These are phyloP conservation scores for Ascobolus immersus DNA, from an alignment of 495 filamentous ascomycete species.

Conservation along the genomic window DNA sequence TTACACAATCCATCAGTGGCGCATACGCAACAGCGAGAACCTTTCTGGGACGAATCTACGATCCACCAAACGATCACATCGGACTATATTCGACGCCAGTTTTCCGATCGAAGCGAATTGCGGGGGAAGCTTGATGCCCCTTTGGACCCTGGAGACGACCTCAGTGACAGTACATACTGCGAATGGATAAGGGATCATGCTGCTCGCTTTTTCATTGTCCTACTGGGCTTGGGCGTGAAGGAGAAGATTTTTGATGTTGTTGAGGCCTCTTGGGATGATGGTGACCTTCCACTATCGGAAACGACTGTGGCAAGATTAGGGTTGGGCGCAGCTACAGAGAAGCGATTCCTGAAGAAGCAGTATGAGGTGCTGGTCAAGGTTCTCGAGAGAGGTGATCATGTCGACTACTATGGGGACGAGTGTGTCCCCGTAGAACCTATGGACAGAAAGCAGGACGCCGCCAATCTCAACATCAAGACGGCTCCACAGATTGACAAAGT, in stretches of 20 bases:
- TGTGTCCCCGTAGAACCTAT: conserved; percentile 49
- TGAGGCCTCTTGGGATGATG: conserved; percentile 69
- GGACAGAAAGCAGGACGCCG: conserved; percentile 22
- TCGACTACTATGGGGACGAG: conserved; percentile 51
- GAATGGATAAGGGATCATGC: conserved; percentile 73
- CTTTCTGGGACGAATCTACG: too few species aligned
- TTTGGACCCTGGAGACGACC: conserved; percentile 57
- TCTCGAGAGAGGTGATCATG: conserved; percentile 41
- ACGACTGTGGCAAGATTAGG: conserved; percentile 42
- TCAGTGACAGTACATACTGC: conserved; percentile 76
- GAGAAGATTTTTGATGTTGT: conserved; percentile 68
- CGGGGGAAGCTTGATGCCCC: conserved; percentile 36
- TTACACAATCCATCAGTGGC: too few species aligned
- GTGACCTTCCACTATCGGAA: conserved; percentile 56
- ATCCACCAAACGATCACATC: too few species aligned
- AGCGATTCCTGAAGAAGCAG: conserved; percentile 55
- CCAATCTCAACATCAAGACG: conserved; percentile 18
- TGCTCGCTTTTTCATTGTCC: conserved; percentile 55
- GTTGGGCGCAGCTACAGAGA: conserved; percentile 29
- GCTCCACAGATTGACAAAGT: too few species aligned
- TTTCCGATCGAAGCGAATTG: too few species aligned
- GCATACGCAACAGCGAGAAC: too few species aligned
- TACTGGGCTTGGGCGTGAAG: conserved; percentile 53
- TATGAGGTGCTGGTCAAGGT: conserved; percentile 55
- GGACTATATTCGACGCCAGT: too few species aligned